phyloP scores from a whole-genome alignment of 225 moss, liverwort and hornwort genomes.

The Thuidium tamariscinum region DNA sequence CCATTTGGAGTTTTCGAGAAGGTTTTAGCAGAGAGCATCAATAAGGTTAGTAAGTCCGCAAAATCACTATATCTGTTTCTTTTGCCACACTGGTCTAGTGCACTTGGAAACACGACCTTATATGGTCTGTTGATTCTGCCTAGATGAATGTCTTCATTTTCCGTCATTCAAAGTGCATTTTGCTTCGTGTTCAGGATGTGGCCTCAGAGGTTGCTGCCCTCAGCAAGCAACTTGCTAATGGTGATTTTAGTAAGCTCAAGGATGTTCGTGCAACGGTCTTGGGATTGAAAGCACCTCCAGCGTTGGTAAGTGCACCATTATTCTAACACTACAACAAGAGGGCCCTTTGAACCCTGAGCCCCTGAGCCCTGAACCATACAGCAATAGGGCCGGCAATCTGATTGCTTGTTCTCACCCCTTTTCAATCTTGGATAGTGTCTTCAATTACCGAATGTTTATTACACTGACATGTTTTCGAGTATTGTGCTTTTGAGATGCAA shows the following conservation, averaged over 20 bases:
- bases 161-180: background rate
- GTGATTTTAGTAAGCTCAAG: conserved; percentile 75
- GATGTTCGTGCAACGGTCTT: conserved; percentile 64
- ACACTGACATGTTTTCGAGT: background rate
- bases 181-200: conserved; percentile 39
- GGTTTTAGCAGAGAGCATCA: conserved; percentile 62
- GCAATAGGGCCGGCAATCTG: background rate
- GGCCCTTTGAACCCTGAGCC: background rate
- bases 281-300: conserved; percentile 55
- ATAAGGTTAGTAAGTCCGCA: conserved; percentile 32
- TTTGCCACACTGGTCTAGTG: background rate
- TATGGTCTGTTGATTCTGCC: background rate
- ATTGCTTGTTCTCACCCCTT: background rate
- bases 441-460: background rate
- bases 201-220: conserved; percentile 53
- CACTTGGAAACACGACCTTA: background rate
- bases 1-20: conserved; percentile 95
- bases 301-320: conserved; percentile 20
- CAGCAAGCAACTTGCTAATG: conserved; percentile 50
- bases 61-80: background rate
- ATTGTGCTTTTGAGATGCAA: background rate
- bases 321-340: background rate
- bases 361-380: background rate
- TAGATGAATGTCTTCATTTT: background rate
- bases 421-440: background rate